Percentiles rank a stretch among this genome's conserved stretches.
Conservation (phyloP, 164 flowering plant genomes). For the Magnolia kwangsiensis region DNA sequence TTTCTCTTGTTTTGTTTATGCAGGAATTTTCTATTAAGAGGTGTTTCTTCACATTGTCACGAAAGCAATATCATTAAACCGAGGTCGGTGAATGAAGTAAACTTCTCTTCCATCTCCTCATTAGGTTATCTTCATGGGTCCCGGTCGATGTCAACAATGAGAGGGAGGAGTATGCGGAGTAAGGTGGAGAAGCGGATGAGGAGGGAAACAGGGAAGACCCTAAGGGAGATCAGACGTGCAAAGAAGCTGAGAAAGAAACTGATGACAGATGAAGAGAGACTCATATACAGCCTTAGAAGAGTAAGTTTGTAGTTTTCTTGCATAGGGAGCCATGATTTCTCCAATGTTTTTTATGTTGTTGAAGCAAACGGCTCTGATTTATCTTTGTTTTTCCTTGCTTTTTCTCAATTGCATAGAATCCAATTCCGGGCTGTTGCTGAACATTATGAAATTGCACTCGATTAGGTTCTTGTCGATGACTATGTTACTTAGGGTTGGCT, state of each 20-base stretch:
- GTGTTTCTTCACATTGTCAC: constrained; percentile 4
- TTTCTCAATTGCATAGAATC: too few species aligned
- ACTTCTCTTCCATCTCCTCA: not conserved
- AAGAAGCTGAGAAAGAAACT: constrained; percentile 19
- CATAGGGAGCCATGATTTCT: not conserved
- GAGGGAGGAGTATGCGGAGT: constrained; percentile 24
- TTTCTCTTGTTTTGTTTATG: not conserved
- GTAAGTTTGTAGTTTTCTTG: constrained; percentile 6
- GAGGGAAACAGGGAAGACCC: constrained; percentile 21
- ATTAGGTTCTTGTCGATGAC: too few species aligned
- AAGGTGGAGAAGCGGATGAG: constrained; percentile 26
- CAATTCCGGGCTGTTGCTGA: too few species aligned
- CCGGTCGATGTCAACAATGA: constrained; percentile 15
- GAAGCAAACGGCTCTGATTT: too few species aligned
- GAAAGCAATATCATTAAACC: not conserved
- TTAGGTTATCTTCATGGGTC: constrained; percentile 3
- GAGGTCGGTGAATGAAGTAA: not conserved
- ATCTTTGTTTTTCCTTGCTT: too few species aligned
- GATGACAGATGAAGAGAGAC: constrained; percentile 23
- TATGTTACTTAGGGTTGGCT: too few species aligned
- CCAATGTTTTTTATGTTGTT: too few species aligned
- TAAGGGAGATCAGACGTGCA: constrained; percentile 21
- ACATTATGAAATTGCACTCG: too few species aligned
- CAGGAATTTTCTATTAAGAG: constrained; percentile 7
- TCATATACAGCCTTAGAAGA: constrained; percentile 19